phyloP scores from a whole-genome alignment of 345 rosid species.

The Camelina laxa region DNA sequence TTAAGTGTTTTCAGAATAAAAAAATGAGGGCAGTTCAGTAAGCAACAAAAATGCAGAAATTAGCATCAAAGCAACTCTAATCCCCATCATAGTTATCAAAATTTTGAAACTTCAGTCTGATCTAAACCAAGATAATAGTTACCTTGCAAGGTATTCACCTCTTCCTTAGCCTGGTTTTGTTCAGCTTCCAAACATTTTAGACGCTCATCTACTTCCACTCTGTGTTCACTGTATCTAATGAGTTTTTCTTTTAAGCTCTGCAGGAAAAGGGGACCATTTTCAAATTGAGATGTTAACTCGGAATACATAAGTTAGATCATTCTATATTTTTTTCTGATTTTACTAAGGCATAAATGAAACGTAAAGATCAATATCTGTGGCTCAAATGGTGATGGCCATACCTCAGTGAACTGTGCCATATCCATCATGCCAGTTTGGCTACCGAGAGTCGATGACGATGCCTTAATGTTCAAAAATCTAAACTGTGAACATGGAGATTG shows the following conservation, averaged over 20 bases:
- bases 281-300: conserved; percentile 4
- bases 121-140: conserved; percentile 3
- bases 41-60: background rate
- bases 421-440: conserved; percentile 29
- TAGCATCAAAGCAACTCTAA: conserved; percentile 8
- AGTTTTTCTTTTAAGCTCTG: conserved; percentile 46
- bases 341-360: background rate
- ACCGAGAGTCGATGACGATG: background rate
- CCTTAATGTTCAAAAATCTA: background rate
- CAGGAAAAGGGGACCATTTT: conserved; percentile 16
- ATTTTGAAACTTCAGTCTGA: background rate
- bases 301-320: background rate
- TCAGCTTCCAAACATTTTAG: conserved; percentile 34
- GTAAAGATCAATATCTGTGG: background rate
- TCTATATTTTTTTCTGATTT: background rate
- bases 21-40: background rate
- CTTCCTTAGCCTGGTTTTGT: conserved; percentile 41
- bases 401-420: conserved; percentile 25
- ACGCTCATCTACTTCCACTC: conserved; percentile 24
- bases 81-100: background rate
- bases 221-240: conserved; percentile 26
- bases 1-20: background rate
- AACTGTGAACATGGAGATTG: conserved; percentile 30
- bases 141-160: conserved; percentile 54
- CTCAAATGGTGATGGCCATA: conserved; percentile 9